Percentiles rank a stretch among this genome's conserved stretches.
phyloP scores from a whole-genome alignment of 1,139 yeast genomes.

The Eremothecium coryli region DNA sequence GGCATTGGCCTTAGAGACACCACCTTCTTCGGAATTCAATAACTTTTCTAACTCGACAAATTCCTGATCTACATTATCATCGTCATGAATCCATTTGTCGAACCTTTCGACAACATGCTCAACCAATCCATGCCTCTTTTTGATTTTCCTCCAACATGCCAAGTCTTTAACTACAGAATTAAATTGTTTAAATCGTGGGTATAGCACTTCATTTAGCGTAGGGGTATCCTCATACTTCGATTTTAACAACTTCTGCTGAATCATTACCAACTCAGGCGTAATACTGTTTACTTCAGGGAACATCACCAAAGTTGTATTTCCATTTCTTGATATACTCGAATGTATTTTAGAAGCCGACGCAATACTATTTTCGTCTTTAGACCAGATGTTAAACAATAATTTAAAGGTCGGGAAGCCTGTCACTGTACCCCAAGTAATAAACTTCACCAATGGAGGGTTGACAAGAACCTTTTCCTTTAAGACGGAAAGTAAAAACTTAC shows the following conservation, averaged over 20 bases:
- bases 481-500: slow-evolving; percentile 4
- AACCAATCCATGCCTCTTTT: slow-evolving; percentile 14
- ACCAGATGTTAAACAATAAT: slow-evolving; percentile 18
- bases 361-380: slow-evolving; percentile 24
- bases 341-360: slow-evolving; percentile 12
- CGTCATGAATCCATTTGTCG: slow-evolving; percentile 22
- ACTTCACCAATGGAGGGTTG: slow-evolving; percentile 1
- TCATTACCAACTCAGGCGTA: slow-evolving; percentile 37
- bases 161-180: slow-evolving; percentile 41
- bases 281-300: slow-evolving; percentile 72
- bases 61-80: slow-evolving; percentile 1
- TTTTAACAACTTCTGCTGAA: slow-evolving; percentile 39
- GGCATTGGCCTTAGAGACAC: background rate
- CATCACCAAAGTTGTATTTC: slow-evolving; percentile 31
- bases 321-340: slow-evolving; percentile 11
- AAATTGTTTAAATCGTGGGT: slow-evolving; percentile 48
- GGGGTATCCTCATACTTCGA: slow-evolving; percentile 47
- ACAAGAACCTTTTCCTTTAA: background rate
- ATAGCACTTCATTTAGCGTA: slow-evolving; percentile 43
- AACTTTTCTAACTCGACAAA: slow-evolving; percentile 2
- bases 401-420: slow-evolving; percentile 21
- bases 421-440: slow-evolving; percentile 22
- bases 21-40: background rate
- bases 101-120: slow-evolving; percentile 19
- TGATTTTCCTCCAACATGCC: slow-evolving; percentile 37